A percentile compares a stretch with the other conserved stretches of the same genome.
Evolutionary conservation across 2,329 filamentous ascomycete genomes (phyloP).

Genomic region (Truncatella angustata): DNA sequence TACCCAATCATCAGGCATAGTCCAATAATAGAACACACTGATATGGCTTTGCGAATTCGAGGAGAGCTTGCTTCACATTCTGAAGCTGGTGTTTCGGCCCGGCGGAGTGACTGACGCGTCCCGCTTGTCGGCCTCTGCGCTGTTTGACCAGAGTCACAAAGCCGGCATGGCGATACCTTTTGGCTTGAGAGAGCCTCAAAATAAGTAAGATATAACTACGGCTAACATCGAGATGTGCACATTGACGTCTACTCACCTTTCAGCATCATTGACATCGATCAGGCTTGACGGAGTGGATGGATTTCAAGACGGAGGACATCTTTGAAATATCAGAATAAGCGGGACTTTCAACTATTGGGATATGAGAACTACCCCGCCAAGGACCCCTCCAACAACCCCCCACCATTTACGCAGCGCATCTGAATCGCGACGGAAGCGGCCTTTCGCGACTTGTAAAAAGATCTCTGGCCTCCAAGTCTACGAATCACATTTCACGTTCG

Average conservation of each 20-base stretch:
- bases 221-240: too few species aligned
- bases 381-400: not conserved
- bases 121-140: not conserved
- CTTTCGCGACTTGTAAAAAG: not conserved
- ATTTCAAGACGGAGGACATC: not conserved
- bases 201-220: too few species aligned
- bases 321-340: not conserved
- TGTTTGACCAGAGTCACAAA: not conserved
- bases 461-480: not conserved
- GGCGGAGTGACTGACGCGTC: conserved; percentile 4
- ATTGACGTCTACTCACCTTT: too few species aligned
- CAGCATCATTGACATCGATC: not conserved
- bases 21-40: not conserved
- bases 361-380: conserved; percentile 3
- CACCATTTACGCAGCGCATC: not conserved
- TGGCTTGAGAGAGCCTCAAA: too few species aligned
- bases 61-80: not conserved
- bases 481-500: not conserved
- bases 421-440: not conserved
- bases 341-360: conserved; percentile 12
- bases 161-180: not conserved
- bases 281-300: not conserved
- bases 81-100: conserved; percentile 3
- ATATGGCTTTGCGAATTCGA: not conserved
- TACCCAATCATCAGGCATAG: too few species aligned